Percentiles rank a stretch among this genome's conserved stretches.
phyloP scores from a whole-genome alignment of 352 stramenopile species.

The Phytophthora cryptogea region DNA sequence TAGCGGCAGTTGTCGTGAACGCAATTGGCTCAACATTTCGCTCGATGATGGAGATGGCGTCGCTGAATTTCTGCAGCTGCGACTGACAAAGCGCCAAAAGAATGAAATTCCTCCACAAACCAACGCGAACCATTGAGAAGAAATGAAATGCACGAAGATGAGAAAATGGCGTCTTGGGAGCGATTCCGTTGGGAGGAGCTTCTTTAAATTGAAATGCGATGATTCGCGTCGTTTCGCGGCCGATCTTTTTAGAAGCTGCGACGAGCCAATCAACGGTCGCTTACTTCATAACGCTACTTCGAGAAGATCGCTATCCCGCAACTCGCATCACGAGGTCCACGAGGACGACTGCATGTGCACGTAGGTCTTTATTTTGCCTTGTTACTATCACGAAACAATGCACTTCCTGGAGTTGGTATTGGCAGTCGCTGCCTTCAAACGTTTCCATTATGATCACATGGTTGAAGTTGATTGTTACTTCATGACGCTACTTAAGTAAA shows the following conservation, averaged over 20 bases:
- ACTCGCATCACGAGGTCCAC: too few species aligned
- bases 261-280: conserved; percentile 1
- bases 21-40: conserved; percentile 3
- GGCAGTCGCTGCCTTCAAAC: too few species aligned
- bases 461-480: conserved; percentile 1
- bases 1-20: conserved; percentile 18
- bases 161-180: conserved; percentile 9
- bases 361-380: too few species aligned
- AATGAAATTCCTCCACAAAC: conserved; percentile 3
- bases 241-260: conserved; percentile 13
- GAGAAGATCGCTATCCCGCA: neutral
- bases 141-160: neutral
- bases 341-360: too few species aligned
- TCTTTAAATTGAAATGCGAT: conserved; percentile 15
- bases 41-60: conserved; percentile 16
- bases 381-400: too few species aligned
- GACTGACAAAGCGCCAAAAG: conserved; percentile 14
- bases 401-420: too few species aligned
- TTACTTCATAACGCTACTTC: conserved; percentile 30
- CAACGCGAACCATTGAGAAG: conserved; percentile 5
- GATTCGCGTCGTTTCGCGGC: conserved; percentile 20
- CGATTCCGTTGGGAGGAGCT: neutral
- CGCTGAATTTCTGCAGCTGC: neutral
- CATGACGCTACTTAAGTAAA: conserved; percentile 5
- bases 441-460: too few species aligned